These are phyloP conservation scores for Hericium coralloides DNA, from an alignment of 768 basidiomycete genomes.

Conservation along the genomic window DNA sequence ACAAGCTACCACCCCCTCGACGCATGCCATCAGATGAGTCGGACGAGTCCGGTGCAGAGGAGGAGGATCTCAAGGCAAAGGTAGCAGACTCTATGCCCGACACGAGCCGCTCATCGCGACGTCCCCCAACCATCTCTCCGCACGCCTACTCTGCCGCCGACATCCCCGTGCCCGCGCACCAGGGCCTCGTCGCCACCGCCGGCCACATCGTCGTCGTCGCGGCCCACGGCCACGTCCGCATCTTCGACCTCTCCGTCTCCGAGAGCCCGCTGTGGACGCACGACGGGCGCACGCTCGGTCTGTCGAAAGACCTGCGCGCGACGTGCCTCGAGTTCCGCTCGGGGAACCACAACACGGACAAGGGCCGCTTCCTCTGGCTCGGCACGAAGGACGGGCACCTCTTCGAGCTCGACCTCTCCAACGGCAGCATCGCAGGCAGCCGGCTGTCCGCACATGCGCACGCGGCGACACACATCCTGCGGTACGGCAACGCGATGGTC, in stretches of 20 bases:
- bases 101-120: conserved; percentile 56
- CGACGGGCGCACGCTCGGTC: conserved; percentile 52
- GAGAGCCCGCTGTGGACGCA: conserved; percentile 39
- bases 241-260: conserved; percentile 47
- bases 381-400: conserved; percentile 90
- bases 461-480: conserved; percentile 63
- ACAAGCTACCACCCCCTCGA: conserved; percentile 59
- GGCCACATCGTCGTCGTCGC: conserved; percentile 54
- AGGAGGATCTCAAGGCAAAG: conserved; percentile 36
- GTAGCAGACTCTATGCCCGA: conserved; percentile 53
- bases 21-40: conserved; percentile 32
- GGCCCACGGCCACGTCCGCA: conserved; percentile 46
- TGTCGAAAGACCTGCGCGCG: conserved; percentile 60
- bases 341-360: conserved; percentile 31
- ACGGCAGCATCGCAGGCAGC: conserved; percentile 44
- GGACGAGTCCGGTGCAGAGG: conserved; percentile 28
- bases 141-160: conserved; percentile 33
- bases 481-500: conserved; percentile 63
- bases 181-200: conserved; percentile 45
- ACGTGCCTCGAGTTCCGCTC: conserved; percentile 75
- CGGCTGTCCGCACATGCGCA: conserved; percentile 58
- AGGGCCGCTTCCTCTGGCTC: conserved; percentile 67
- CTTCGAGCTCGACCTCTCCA: conserved; percentile 69
- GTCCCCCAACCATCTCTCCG: conserved; percentile 27
- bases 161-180: conserved; percentile 46